A percentile compares a stretch with the other conserved stretches of the same genome.
Conservation (phyloP, 331 rosid genomes). For the Dryas integrifolia region DNA sequence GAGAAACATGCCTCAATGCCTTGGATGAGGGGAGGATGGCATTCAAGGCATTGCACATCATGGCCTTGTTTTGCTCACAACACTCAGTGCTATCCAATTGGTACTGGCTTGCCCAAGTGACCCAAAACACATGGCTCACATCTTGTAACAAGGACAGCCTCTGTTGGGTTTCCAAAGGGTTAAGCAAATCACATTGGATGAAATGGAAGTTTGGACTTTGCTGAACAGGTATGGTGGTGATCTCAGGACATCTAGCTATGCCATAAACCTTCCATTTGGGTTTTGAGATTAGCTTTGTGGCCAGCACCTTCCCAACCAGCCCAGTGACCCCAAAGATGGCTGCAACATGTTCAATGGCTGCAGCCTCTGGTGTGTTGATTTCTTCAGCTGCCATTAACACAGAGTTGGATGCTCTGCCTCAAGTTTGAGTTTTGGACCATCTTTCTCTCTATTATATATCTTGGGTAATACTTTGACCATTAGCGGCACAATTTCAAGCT, state of each 20-base stretch:
- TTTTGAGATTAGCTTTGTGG: slow-evolving; percentile 39
- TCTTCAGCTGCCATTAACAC: slow-evolving; percentile 42
- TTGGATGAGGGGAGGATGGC: slow-evolving; percentile 44
- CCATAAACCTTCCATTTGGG: slow-evolving; percentile 86
- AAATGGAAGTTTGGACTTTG: slow-evolving; percentile 51
- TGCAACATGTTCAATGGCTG: slow-evolving; percentile 47
- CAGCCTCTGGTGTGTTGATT: slow-evolving; percentile 9
- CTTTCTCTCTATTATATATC: too few relatives aligned
- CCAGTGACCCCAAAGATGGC: slow-evolving; percentile 86
- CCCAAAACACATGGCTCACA: slow-evolving; percentile 84
- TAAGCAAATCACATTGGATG: slow-evolving; percentile 73
- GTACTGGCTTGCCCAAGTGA: slow-evolving; percentile 87
- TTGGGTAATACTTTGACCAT: neutral
- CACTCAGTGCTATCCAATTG: slow-evolving; percentile 54
- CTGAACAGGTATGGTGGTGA: slow-evolving; percentile 26
- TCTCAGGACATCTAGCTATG: slow-evolving; percentile 59
- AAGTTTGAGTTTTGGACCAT: slow-evolving; percentile 26
- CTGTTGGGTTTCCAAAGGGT: slow-evolving; percentile 48
- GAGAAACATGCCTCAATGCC: slow-evolving; percentile 66
- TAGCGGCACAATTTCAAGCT: slow-evolving; percentile 7
- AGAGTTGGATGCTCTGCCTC: neutral
- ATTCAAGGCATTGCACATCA: slow-evolving; percentile 70
- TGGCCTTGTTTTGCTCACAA: slow-evolving; percentile 57
- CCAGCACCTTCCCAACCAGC: slow-evolving; percentile 73
- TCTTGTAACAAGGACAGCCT: slow-evolving; percentile 51